A percentile compares a stretch with the other conserved stretches of the same genome.
phyloP scores from a whole-genome alignment of 257 asterid species.

The Fraxinus anomala region DNA sequence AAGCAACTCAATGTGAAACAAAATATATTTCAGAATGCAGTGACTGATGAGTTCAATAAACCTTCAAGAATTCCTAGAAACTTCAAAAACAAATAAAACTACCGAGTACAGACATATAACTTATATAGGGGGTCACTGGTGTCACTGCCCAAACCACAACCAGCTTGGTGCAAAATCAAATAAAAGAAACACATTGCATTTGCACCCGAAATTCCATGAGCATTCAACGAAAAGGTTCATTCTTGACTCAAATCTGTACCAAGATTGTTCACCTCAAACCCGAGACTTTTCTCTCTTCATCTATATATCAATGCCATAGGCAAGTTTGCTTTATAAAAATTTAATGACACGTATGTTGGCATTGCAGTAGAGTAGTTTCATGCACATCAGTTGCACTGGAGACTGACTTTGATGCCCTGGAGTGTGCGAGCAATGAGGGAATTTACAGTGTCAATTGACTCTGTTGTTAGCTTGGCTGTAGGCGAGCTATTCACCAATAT shows the following conservation, averaged over 20 bases:
- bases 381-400: not conserved
- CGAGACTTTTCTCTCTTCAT: too few species aligned
- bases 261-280: not conserved
- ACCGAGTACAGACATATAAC: slow-evolving; percentile 21
- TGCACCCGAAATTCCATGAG: not conserved
- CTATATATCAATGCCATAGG: not conserved
- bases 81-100: not conserved
- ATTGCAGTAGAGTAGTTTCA: not conserved
- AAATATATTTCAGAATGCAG: not conserved
- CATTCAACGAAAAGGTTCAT: slow-evolving; percentile 50
- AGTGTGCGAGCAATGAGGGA: slow-evolving; percentile 62
- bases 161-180: slow-evolving; percentile 11
- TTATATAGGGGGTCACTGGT: slow-evolving; percentile 32
- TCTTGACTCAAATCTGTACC: slow-evolving; percentile 69
- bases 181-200: too few species aligned
- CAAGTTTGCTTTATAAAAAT: not conserved
- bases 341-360: not conserved
- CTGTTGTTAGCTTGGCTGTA: slow-evolving; percentile 60
- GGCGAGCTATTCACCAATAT: slow-evolving; percentile 56
- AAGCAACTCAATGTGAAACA: too few species aligned
- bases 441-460: slow-evolving; percentile 62
- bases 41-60: not conserved
- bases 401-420: slow-evolving; percentile 45
- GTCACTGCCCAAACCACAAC: slow-evolving; percentile 92
- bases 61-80: not conserved